Evolutionary conservation across 495 filamentous ascomycete genomes (phyloP).

Genomic region (Penicillium goetzii): DNA sequence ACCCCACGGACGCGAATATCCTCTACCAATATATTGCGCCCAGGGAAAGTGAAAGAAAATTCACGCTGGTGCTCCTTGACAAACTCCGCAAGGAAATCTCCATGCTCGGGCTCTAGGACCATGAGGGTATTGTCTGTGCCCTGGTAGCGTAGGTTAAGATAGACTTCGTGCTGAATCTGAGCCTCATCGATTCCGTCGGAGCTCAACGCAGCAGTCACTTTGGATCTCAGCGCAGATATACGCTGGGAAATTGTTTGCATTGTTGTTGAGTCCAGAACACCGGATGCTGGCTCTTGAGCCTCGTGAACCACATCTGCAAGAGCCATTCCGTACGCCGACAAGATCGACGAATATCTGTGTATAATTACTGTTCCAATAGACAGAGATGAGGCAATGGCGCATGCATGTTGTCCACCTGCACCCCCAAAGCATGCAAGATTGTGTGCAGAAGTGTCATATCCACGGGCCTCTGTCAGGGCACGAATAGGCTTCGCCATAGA

Average conservation of each 20-base stretch:
- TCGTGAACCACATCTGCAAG: constrained; percentile 58
- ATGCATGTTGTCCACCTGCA: constrained; percentile 59
- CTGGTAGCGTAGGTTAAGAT: constrained; percentile 57
- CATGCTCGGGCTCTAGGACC: constrained; percentile 46
- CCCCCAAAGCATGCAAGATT: constrained; percentile 58
- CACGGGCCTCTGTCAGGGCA: constrained; percentile 54
- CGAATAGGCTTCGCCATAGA: constrained; percentile 58
- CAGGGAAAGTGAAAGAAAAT: constrained; percentile 54
- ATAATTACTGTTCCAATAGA: constrained; percentile 55
- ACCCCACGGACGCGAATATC: constrained; percentile 55
- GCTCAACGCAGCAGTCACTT: constrained; percentile 15
- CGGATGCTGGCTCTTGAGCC: constrained; percentile 52
- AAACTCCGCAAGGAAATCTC: constrained; percentile 50
- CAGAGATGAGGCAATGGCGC: constrained; percentile 50
- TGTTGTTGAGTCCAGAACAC: constrained; percentile 24
- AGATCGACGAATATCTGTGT: constrained; percentile 55
- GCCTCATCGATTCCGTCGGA: constrained; percentile 61
- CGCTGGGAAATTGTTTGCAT: constrained; percentile 35
- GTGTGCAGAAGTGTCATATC: constrained; percentile 53
- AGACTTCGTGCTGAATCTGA: constrained; percentile 61
- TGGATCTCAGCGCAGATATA: constrained; percentile 24
- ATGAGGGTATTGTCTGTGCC: constrained; percentile 58
- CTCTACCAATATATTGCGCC: constrained; percentile 53
- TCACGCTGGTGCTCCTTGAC: constrained; percentile 51
- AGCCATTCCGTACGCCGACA: constrained; percentile 58